Evolutionary conservation across 2,329 filamentous ascomycete genomes (phyloP).

Genomic region (Phyllosticta capitalensis): DNA sequence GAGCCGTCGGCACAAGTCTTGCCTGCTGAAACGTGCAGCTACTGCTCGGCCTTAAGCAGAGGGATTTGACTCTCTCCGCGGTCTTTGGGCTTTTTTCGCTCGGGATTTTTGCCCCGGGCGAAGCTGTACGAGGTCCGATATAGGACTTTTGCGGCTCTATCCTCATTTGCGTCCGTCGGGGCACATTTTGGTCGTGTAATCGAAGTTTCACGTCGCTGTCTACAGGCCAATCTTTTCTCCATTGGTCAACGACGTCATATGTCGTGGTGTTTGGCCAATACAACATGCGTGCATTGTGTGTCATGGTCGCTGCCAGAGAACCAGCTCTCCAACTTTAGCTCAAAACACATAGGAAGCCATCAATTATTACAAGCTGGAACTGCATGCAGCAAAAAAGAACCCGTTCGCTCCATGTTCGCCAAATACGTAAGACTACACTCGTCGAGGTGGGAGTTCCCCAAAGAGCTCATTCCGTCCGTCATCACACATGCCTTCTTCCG

Average conservation of each 20-base stretch:
- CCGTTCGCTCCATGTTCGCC: constrained; percentile 12
- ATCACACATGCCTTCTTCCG: constrained; percentile 9
- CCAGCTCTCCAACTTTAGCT: not conserved
- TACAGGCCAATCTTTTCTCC: not conserved
- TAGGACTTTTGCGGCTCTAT: not conserved
- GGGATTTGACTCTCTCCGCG: not conserved
- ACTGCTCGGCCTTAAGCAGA: not conserved
- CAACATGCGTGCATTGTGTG: not conserved
- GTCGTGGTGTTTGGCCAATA: not conserved
- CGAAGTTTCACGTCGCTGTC: not conserved
- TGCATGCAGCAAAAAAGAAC: constrained; percentile 11
- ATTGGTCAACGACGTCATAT: not conserved
- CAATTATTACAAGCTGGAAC: constrained; percentile 12
- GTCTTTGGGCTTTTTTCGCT: not conserved
- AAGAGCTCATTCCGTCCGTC: constrained; percentile 9
- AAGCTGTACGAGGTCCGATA: constrained; percentile 1
- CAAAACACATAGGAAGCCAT: constrained; percentile 1
- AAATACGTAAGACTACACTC: constrained; percentile 12
- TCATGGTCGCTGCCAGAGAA: not conserved
- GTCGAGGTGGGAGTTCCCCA: constrained; percentile 2
- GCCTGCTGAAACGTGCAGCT: not conserved
- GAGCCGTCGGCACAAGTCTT: not conserved
- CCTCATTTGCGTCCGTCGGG: not conserved
- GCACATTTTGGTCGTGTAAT: not conserved
- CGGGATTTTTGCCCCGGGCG: not conserved